Percentiles rank a stretch among this genome's conserved stretches.
phyloP scores from a whole-genome alignment of 2,329 filamentous ascomycete genomes.

The Cytospora paraplurivora region DNA sequence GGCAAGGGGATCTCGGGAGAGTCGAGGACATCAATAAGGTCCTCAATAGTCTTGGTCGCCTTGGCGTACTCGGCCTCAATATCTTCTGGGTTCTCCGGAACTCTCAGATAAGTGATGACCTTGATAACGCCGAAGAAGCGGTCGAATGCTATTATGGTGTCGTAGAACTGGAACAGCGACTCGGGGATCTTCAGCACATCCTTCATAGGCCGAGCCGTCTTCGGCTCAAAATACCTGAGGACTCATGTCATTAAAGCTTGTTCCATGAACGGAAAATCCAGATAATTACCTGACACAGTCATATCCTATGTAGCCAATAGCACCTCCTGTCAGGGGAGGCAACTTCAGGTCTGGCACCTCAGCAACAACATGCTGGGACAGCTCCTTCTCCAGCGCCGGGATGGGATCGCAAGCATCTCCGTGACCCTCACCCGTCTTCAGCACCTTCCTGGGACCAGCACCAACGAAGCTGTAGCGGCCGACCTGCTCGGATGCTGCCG shows the following conservation, averaged over 20 bases:
- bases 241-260: constrained; percentile 3
- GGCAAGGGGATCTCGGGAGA: constrained; percentile 77
- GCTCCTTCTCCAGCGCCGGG: constrained; percentile 77
- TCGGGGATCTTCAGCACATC: constrained; percentile 89
- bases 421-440: constrained; percentile 86
- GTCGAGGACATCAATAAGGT: constrained; percentile 71
- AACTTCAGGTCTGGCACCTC: constrained; percentile 80
- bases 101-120: constrained; percentile 80
- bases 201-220: constrained; percentile 85
- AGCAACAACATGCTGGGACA: constrained; percentile 77
- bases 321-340: constrained; percentile 86
- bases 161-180: constrained; percentile 94
- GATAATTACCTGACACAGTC: constrained; percentile 73
- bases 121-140: constrained; percentile 92
- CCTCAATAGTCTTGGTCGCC: constrained; percentile 64
- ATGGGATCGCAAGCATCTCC: constrained; percentile 83
- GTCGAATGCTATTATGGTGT: constrained; percentile 92
- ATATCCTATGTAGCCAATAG: constrained; percentile 95
- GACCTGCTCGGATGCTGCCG: constrained; percentile 89
- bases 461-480: constrained; percentile 96
- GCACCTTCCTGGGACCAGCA: constrained; percentile 74
- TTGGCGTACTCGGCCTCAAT: constrained; percentile 71
- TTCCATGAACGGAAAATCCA: background rate
- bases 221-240: constrained; percentile 85
- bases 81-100: constrained; percentile 58